Conservation (phyloP, 192 early-diverging fungal genomes). For the Podila horticola region DNA sequence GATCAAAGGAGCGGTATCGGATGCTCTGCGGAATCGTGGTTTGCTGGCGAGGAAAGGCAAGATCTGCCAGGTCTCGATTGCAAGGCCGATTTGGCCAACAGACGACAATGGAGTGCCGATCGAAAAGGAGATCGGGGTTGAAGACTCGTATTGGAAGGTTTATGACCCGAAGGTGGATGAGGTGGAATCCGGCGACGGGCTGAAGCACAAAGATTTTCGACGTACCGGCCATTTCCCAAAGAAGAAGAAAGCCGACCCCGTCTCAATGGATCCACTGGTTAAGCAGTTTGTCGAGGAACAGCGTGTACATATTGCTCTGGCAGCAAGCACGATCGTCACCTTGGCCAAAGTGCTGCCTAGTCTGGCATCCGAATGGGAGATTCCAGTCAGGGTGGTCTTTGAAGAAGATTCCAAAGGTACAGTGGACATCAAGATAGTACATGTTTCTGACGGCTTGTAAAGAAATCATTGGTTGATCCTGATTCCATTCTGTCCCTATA, state of each 20-base stretch:
- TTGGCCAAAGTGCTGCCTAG: conserved; percentile 30
- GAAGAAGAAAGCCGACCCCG: conserved; percentile 8
- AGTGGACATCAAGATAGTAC: background rate
- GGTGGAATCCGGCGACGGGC: background rate
- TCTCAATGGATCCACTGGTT: conserved; percentile 21
- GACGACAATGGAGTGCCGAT: conserved; percentile 43
- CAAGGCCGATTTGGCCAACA: conserved; percentile 38
- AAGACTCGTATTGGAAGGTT: conserved; percentile 18
- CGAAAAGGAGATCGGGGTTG: conserved; percentile 28
- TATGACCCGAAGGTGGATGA: background rate
- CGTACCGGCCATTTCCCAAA: conserved; percentile 13
- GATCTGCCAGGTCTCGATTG: conserved; percentile 30
- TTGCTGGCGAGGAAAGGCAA: conserved; percentile 24
- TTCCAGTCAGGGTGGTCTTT: conserved; percentile 32
- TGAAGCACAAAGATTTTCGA: conserved; percentile 3
- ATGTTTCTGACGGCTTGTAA: background rate
- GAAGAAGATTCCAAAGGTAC: conserved; percentile 39
- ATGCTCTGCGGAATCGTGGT: conserved; percentile 7
- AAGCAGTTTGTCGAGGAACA: conserved; percentile 32
- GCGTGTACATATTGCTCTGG: conserved; percentile 29
- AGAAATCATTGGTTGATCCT: background rate
- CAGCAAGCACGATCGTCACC: conserved; percentile 32
- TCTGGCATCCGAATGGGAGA: conserved; percentile 35
- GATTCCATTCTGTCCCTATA: background rate
- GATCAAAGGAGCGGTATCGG: background rate